Base-by-base conservation (phyloP, 2,329 filamentous ascomycete species). In the Cytospora piceae region DNA sequence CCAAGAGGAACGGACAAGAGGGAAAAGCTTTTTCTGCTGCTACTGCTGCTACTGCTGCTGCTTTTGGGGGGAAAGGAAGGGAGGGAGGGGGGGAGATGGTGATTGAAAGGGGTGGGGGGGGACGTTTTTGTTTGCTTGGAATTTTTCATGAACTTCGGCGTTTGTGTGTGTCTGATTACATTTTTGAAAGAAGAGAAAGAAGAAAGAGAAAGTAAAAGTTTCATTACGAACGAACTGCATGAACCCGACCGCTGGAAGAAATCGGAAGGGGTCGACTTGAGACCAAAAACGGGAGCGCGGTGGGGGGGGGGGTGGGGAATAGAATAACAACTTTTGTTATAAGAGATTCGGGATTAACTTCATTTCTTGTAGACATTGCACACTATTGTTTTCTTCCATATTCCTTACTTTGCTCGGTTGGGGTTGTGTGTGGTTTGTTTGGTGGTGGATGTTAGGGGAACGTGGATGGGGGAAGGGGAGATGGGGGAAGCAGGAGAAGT, bases 231-330 rank as follows among this genome's bases (percentile, higher is more conserved):
- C 39, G 57, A 60, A 17, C 52, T 65, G 51, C 57, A 60, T 60
- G 57, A 54, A 42, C 37, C 63, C 63, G 27, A 52, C 58, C 57
- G 63, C 63, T 65, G 63, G 63, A 61, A 58, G 24, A 65, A 64
- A 29, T 42, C 37, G 58, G 37, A 34, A 58, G 46, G 27, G 20
- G 27, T 14, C 17, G 20, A 24, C 32, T 24, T 24, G 24, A 61
- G 39, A 52, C 34, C 27, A 42, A 37, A 58, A 54, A n/a, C n/a
- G n/a, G n/a, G n/a, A n/a, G n/a, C n/a, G n/a, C 51, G 4, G 9
- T 11, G 27, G 34, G 49, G 24, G 29, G 34, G 58, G 51, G 31
- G 37, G 8, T 4, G 31, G 31, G 31, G 4, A 31, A 34, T 2
- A 12, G 11, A 34, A 6, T 34, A 9, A 8, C 11, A 14, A 14